Evolutionary conservation across 495 filamentous ascomycete genomes (phyloP).

Genomic region (Pyrenopolyporus hunteri): DNA sequence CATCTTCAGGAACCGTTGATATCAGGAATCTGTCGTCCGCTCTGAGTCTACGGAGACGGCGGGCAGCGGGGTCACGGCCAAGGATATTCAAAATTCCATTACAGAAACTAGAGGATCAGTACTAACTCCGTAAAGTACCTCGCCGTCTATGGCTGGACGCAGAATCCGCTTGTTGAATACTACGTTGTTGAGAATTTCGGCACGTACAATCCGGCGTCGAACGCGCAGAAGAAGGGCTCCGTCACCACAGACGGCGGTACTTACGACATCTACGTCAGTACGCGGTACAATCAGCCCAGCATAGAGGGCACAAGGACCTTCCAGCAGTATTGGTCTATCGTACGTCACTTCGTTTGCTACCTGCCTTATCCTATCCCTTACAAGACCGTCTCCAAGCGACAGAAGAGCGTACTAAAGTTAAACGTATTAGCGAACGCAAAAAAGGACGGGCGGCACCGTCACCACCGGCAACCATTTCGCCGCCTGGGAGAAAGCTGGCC

Average conservation of each 20-base stretch:
- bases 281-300: conserved; percentile 59
- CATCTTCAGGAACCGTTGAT: too few species aligned
- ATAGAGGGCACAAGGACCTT: conserved; percentile 66
- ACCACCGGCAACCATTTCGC: conserved; percentile 63
- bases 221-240: conserved; percentile 54
- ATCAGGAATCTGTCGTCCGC: too few species aligned
- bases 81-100: too few species aligned
- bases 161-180: conserved; percentile 64
- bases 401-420: neutral
- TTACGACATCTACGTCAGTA: conserved; percentile 64
- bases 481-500: conserved; percentile 56
- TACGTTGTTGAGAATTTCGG: conserved; percentile 57
- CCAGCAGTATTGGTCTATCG: conserved; percentile 65
- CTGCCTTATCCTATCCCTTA: neutral
- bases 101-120: neutral
- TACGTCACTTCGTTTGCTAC: neutral
- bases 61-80: too few species aligned
- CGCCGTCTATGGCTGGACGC: conserved; percentile 66
- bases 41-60: too few species aligned
- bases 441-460: conserved; percentile 54
- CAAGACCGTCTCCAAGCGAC: too few species aligned
- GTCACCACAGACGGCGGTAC: conserved; percentile 59
- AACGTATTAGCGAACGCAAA: conserved; percentile 39
- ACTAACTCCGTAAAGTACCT: conserved; percentile 3
- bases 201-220: conserved; percentile 58